Base-by-base conservation (phyloP, 768 basidiomycete genomes). In the Plicaturopsis crispa region DNA sequence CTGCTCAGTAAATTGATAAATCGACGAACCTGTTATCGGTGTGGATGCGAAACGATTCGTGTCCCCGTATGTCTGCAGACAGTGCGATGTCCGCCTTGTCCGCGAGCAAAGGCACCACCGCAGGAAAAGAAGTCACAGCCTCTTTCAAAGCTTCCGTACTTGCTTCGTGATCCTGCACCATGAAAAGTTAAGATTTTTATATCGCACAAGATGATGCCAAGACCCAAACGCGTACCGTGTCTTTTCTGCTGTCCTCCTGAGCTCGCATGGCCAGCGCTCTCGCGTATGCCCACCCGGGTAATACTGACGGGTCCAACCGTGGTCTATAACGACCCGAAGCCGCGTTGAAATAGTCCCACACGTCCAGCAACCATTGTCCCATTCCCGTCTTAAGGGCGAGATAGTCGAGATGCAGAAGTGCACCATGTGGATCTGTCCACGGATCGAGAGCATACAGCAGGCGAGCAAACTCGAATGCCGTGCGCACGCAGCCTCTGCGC, bases 401-500 rank as follows among this genome's bases (percentile, higher is more conserved):
- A 52, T 81, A 85, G 48, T 99, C 92, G 2, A 98, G 68, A 51
- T 89, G 83, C 10, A 92, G 63, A 2, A 84, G 61, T 1, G 82
- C 73, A 2, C 90, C 92, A 50, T 96, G 92, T 0, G 93, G 93
- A 50, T 94, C 92, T n/a, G 66, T 68, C 63, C 74, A 73, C 0
- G 93, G 89, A 52, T 96, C 91, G 1, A 98, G 69, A 6, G 80
- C 76, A 42, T 85, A 80, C 36, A 97, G 64, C 2, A 97, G 70
- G n/a, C 84, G 75, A 1, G 88, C 79, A 49, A 91, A 92, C 53
- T 96, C 91, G 57, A 96, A 94, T 0, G 90, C 78, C 0, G 94
- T 91, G 13, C 90, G 75, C 38, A 82, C 75, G 49, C 89, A 89
- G 1, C 94, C 96, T 28, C 94, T 67, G n/a, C 89, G 77, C 41